Evolutionary conservation across 257 asterid genomes (phyloP).

Genomic region (Primulina eburnea): DNA sequence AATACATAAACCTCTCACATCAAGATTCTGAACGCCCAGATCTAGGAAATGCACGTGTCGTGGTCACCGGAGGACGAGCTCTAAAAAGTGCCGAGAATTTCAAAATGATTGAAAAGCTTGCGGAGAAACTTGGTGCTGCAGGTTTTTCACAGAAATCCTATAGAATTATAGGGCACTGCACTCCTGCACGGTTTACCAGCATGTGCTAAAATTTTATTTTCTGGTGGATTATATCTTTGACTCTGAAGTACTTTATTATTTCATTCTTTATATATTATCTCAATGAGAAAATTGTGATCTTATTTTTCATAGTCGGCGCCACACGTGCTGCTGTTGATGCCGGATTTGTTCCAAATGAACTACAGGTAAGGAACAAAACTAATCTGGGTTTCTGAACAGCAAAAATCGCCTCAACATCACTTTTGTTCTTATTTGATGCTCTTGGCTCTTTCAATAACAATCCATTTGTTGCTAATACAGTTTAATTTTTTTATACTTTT

Average conservation of each 20-base stretch:
- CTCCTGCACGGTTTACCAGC: constrained; percentile 14
- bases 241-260: neutral
- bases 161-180: constrained; percentile 1
- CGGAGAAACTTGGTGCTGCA: constrained; percentile 99
- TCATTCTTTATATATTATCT: constrained; percentile 12
- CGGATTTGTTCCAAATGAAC: constrained; percentile 93
- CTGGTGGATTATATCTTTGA: constrained; percentile 15
- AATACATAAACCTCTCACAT: constrained; percentile 60
- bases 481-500: neutral
- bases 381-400: constrained; percentile 6
- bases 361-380: constrained; percentile 55
- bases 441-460: neutral
- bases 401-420: neutral
- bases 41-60: constrained; percentile 83
- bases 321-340: constrained; percentile 99
- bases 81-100: constrained; percentile 91
- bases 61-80: constrained; percentile 88
- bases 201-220: neutral
- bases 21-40: constrained; percentile 90
- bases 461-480: constrained; percentile 7
- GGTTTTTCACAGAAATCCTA: constrained; percentile 40
- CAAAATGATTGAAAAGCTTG: constrained; percentile 88
- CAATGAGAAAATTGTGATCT: constrained; percentile 10
- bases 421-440: constrained; percentile 11
- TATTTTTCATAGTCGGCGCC: constrained; percentile 71